Evolutionary conservation across 2,329 filamentous ascomycete species (phyloP), one percentile per base, ranked within the genome.

Genomic region (Fusarium sp.): DNA sequence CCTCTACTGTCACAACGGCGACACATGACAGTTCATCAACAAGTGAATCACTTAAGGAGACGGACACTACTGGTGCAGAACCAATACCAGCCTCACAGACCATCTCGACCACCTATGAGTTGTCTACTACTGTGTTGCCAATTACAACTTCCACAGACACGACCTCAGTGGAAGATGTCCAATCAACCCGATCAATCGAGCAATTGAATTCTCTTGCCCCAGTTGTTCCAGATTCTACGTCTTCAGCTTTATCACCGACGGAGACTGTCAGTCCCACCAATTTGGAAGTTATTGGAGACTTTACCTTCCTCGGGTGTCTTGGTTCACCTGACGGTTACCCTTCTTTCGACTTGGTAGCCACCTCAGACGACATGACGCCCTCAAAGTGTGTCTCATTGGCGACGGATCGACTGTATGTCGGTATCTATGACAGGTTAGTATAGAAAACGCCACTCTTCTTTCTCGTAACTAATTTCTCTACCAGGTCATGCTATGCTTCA

Each of bases 401-500:
- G 0, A 25, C 4, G 1, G n/a, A 20, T 3, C 12, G 24, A 2
- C 14, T n/a, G 0, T 44, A 53, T 6, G 24, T 30, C 3, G 51
- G 51, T 18, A 43, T 53, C 4, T 53, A 24, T 44, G 25, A 24
- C 0, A n/a, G 34, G 51, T 44, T 29, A 14, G 51, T 24, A 29
- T 40, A 18, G 11, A 18, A 6, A 12, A 5, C n/a, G 5, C 4
- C 1, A 9, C 4, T n/a, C 11, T 1, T 32, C 14, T 16, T 32
- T 32, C 2, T 0, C 5, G 0, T 22, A 7, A 1, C 51, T 53
- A 6, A 44, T 4, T 2, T 20, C 0, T 8, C 1, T 12, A 3
- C 5, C 5, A 53, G 51, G n/a, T 53, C n/a, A 0, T 53, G 51
- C 5, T 44, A 53, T 11, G 34, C 51, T 1, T 43, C 51, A 11